Evolutionary conservation across 148 eudicot species (phyloP), one percentile per base, ranked within the genome.

Genomic region (Cornus controversa): DNA sequence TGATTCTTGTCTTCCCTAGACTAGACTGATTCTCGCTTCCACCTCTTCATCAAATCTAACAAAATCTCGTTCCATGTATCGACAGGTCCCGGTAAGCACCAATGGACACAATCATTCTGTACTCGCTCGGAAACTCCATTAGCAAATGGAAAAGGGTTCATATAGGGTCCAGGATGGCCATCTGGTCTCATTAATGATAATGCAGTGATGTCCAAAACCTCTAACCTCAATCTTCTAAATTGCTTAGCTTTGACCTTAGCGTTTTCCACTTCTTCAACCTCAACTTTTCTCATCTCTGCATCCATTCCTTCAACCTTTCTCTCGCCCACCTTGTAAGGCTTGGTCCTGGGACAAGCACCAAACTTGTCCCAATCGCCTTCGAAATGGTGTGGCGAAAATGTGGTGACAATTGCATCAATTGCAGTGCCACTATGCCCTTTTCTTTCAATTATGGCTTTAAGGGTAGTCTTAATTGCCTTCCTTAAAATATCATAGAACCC

Each of bases 71-170:
- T 93, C 97, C 97, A 93, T 3, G 90, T 45, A 68, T 93, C 97
- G n/a, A 93, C 91, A 22, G 97, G 94, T 68, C 97, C 97, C 0
- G 97, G 97, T 69, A 93, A 82, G 80, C 97, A 93, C 97, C 97
- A 93, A 76, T 93, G 94, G 79, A 93, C 60, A 75, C 97, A 93
- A 77, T 93, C 97, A 26, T 81, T 84, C 24, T 60, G 64, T 2
- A 60, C 64, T 20, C 8, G 2, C 8, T 60, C 64, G 0, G 8
- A 7, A 60, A 60, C 20, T 8, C 64, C 87, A 47, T 68, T 83
- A 8, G 80, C 87, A 70, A 83, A 89, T 8, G 94, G 94, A 64
- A 85, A 77, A 36, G 75, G 83, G 65, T 79, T 78, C 65, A 94
- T 71, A 72, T 84, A 91, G 0, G 92, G 90, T 31, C 94, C 97